phyloP scores from a whole-genome alignment of 2,329 filamentous ascomycete species.

The Knufia fluminis region DNA sequence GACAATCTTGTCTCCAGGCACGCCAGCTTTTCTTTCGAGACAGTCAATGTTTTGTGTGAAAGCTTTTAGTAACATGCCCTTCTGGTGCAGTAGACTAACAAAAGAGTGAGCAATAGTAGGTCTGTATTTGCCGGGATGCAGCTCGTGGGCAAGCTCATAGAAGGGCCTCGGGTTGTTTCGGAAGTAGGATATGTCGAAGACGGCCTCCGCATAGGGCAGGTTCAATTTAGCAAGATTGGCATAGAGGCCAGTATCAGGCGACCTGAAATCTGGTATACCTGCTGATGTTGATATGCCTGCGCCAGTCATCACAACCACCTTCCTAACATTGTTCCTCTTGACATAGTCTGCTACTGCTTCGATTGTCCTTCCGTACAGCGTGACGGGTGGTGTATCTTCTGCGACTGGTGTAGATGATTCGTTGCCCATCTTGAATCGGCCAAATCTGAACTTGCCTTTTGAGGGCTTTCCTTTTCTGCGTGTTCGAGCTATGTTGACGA shows the following conservation, averaged over 20 bases:
- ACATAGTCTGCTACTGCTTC: slow-evolving; percentile 74
- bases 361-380: slow-evolving; percentile 59
- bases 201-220: slow-evolving; percentile 79
- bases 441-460: slow-evolving; percentile 15
- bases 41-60: slow-evolving; percentile 99
- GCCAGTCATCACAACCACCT: slow-evolving; percentile 81
- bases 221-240: slow-evolving; percentile 80
- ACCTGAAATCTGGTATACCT: slow-evolving; percentile 85
- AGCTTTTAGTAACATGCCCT: slow-evolving; percentile 68
- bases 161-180: slow-evolving; percentile 75
- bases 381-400: slow-evolving; percentile 54
- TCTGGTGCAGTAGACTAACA: slow-evolving; percentile 69
- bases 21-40: slow-evolving; percentile 76
- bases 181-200: slow-evolving; percentile 92
- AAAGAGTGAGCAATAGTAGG: slow-evolving; percentile 89
- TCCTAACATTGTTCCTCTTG: slow-evolving; percentile 54
- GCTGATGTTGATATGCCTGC: slow-evolving; percentile 62
- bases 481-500: slow-evolving; percentile 9
- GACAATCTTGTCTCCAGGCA: slow-evolving; percentile 70
- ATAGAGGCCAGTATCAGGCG: slow-evolving; percentile 86
- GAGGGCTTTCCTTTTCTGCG: slow-evolving; percentile 22
- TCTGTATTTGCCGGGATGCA: slow-evolving; percentile 81
- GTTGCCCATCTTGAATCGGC: slow-evolving; percentile 65
- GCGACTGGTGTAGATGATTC: slow-evolving; percentile 62
- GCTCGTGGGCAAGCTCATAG: slow-evolving; percentile 81